Base-by-base conservation (phyloP, 106 monocot species). In the Vanilla planifolia region DNA sequence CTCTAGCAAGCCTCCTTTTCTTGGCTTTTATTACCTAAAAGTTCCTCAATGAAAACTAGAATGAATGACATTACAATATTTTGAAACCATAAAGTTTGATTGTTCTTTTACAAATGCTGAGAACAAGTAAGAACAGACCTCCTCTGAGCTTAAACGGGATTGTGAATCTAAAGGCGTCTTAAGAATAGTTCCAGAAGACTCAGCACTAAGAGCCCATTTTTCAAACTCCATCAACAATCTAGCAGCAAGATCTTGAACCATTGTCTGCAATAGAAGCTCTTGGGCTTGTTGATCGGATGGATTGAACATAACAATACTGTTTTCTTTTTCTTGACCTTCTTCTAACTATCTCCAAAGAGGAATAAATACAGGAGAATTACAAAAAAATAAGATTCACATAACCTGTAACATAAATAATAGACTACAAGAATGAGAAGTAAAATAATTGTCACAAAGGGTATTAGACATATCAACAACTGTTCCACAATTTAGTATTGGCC, bases 151-250 rank as follows among this genome's bases (percentile, higher is more conserved):
- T 48, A 98, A 79, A 76, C 81, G 88, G 28, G 92, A 71, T 92
- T 98, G 98, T 34, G 98, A 98, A 61, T 98, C 92, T 32, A 98
- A 73, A 57, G 98, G 98, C 10, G 98, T 98, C 91, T 92, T 98
- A 71, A 98, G 61, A 62, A 92, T 92, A 51, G 98, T 98, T 45
- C 98, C 92, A 13, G 75, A 57, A 62, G 98, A 98, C 78, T 91
- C 91, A 65, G 84, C 79, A 62, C 71, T 73, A 55, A 98, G 78
- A 58, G 91, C 96, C 76, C 88, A 88, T 72, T 88, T 91, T 63
- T 92, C 96, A 72, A 91, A 92, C 74, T 91, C 96, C 87, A 91
- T 98, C 69, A 91, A 47, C 44, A 98, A 62, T 20, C 79, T 79
- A 57, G 96, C 91, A 24, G 87, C 81, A 67, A 98, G 81, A 35